These are phyloP conservation scores for Colletotrichum ledebouriae DNA, from an alignment of 2,329 filamentous ascomycete genomes.

Conservation along the genomic window DNA sequence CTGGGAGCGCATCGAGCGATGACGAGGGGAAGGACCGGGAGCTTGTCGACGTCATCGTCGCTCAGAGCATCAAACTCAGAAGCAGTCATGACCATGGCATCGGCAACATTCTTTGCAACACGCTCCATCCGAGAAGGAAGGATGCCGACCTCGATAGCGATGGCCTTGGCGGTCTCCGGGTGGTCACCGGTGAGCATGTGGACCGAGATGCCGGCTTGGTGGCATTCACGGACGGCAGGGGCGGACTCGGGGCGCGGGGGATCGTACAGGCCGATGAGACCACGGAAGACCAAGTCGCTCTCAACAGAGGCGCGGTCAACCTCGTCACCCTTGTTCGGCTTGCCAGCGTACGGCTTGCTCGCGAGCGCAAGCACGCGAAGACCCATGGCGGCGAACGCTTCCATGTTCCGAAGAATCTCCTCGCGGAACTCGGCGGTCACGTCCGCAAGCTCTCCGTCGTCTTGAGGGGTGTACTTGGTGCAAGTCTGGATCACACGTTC, in stretches of 20 bases:
- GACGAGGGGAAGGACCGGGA: slow-evolving; percentile 72
- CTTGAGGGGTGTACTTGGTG: slow-evolving; percentile 54
- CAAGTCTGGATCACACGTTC: slow-evolving; percentile 76
- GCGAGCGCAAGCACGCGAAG: slow-evolving; percentile 78
- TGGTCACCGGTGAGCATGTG: slow-evolving; percentile 75
- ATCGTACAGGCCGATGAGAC: slow-evolving; percentile 57
- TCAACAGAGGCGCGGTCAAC: slow-evolving; percentile 24
- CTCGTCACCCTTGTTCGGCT: slow-evolving; percentile 16
- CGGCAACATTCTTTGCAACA: slow-evolving; percentile 62
- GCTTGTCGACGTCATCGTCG: slow-evolving; percentile 69
- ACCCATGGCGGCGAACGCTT: slow-evolving; percentile 71
- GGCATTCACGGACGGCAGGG: slow-evolving; percentile 64
- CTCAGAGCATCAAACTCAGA: slow-evolving; percentile 71
- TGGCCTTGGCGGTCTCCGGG: slow-evolving; percentile 68
- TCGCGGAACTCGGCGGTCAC: slow-evolving; percentile 65
- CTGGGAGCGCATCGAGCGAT: slow-evolving; percentile 74
- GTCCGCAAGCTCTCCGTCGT: slow-evolving; percentile 48
- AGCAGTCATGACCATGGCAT: slow-evolving; percentile 71
- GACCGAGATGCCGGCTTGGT: slow-evolving; percentile 68
- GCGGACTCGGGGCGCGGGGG: slow-evolving; percentile 73
- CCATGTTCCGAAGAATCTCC: slow-evolving; percentile 74
- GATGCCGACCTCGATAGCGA: slow-evolving; percentile 71
- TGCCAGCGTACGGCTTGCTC: slow-evolving; percentile 53
- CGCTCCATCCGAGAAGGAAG: slow-evolving; percentile 60
- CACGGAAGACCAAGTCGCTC: slow-evolving; percentile 37